Base-by-base conservation (phyloP, 768 basidiomycete species). In the Agaricus blazei region DNA sequence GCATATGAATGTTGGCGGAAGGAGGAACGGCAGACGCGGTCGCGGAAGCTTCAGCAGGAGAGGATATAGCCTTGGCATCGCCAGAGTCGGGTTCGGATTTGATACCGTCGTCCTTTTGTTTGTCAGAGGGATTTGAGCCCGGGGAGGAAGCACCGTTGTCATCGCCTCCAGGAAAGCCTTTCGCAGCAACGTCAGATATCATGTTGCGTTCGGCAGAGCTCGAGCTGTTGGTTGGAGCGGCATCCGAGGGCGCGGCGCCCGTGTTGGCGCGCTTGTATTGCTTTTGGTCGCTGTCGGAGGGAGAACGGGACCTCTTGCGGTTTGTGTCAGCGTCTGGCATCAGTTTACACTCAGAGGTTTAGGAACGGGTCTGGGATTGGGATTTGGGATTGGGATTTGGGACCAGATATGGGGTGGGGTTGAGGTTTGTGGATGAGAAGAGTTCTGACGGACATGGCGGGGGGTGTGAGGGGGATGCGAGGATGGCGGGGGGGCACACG, bases 1-100 rank as follows among this genome's bases (percentile, higher is more conserved):
- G 86, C 93, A 99, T 96, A 65, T 95, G 90, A 63, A 99, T 99
- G 72, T 84, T 85, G 31, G 88, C 87, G 15, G 90, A 84, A 26
- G 88, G 88, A 9, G 84, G 73, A 2, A 82, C 68, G 9, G 74
- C 61, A 5, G 65, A 52, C 12, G 75, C 64, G 9, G 75, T 67
- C 14, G 81, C 77, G 29, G 79, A 80, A n/a, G 81, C 68, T 45
- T 75, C 77, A 6, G 68, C 75, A 7, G 78, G 75, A 24, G 78
- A 77, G 11, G 80, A 78, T 4, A 77, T 70, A 52, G 64, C 56
- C 37, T 62, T 64, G 56, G 72, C 68, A 40, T 65, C 61, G 43
- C 66, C 67, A 34, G 65, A 61, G 56, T 70, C 64, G 47, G 63
- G 68, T 54, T 68, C 65, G 54, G 69, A 74, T 56, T 67, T 68